These are phyloP conservation scores for Penicillium sp. DNA, from an alignment of 2,329 filamentous ascomycete species.

Conservation along the genomic window DNA sequence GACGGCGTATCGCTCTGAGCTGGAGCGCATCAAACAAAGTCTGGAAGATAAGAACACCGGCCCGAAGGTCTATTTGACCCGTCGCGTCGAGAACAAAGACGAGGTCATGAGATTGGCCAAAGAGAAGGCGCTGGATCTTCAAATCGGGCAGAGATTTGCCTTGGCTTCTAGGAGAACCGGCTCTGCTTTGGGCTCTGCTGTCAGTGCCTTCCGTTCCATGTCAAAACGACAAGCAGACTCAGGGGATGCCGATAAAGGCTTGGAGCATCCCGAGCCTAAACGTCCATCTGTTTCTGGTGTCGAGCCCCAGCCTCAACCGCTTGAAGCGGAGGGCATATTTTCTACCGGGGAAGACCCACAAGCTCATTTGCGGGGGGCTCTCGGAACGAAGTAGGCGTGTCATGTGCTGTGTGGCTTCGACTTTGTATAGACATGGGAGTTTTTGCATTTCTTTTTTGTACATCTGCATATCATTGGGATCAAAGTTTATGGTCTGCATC, in stretches of 20 bases:
- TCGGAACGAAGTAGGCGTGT: background rate
- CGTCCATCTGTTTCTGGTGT: background rate
- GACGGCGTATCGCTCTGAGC: constrained; percentile 79
- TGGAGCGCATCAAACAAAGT: constrained; percentile 66
- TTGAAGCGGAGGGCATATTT: background rate
- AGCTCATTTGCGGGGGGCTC: background rate
- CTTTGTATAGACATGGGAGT: background rate
- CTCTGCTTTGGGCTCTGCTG: constrained; percentile 19
- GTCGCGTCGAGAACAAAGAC: constrained; percentile 50
- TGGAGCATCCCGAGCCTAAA: background rate
- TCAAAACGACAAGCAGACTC: constrained; percentile 13
- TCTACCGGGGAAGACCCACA: background rate
- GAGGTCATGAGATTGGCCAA: constrained; percentile 37
- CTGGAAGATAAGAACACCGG: constrained; percentile 39
- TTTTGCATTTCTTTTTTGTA: background rate
- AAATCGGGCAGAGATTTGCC: constrained; percentile 13
- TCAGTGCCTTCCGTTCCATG: constrained; percentile 21
- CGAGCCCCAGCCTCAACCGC: constrained; percentile 17
- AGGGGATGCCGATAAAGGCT: background rate
- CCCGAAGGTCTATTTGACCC: constrained; percentile 61
- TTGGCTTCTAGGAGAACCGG: constrained; percentile 5
- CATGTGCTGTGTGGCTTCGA: background rate
- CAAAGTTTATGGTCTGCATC: background rate
- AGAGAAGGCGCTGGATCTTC: constrained; percentile 27
- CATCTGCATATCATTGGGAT: background rate